Evolutionary conservation across 2,329 filamentous ascomycete genomes (phyloP).

Genomic region (Domatiomyces globalis): DNA sequence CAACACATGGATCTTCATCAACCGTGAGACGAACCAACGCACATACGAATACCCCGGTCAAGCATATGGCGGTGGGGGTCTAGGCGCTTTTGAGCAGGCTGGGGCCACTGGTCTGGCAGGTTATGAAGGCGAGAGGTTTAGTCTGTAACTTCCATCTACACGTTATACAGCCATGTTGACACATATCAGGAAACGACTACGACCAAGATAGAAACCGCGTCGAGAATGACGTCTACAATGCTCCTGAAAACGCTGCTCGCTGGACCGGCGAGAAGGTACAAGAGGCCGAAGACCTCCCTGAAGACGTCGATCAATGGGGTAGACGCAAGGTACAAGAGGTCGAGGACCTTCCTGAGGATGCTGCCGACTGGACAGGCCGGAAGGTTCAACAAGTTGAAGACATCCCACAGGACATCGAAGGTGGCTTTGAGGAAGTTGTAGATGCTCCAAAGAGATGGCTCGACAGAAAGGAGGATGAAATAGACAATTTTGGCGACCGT

Average conservation of each 20-base stretch:
- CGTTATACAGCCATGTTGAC: background rate
- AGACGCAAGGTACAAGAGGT: slow-evolving; percentile 16
- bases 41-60: slow-evolving; percentile 26
- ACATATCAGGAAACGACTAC: slow-evolving; percentile 22
- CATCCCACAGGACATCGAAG: slow-evolving; percentile 24
- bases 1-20: slow-evolving; percentile 33
- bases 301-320: background rate
- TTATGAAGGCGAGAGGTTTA: slow-evolving; percentile 29
- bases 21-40: slow-evolving; percentile 33
- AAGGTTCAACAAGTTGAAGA: slow-evolving; percentile 30
- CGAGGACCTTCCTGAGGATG: slow-evolving; percentile 30
- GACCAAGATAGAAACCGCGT: slow-evolving; percentile 22
- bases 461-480: slow-evolving; percentile 30
- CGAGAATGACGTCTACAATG: slow-evolving; percentile 19
- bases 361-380: slow-evolving; percentile 30
- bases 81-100: background rate
- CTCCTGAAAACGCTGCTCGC: slow-evolving; percentile 1
- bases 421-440: slow-evolving; percentile 23
- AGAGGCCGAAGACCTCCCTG: background rate
- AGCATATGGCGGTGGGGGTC: slow-evolving; percentile 5
- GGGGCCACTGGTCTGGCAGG: background rate
- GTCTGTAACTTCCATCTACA: slow-evolving; percentile 22
- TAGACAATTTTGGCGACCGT: slow-evolving; percentile 31
- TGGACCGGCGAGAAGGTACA: background rate
- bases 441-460: slow-evolving; percentile 25